phyloP scores from a whole-genome alignment of 2,329 filamentous ascomycete species.

The Pseudogymnoascus sp. region DNA sequence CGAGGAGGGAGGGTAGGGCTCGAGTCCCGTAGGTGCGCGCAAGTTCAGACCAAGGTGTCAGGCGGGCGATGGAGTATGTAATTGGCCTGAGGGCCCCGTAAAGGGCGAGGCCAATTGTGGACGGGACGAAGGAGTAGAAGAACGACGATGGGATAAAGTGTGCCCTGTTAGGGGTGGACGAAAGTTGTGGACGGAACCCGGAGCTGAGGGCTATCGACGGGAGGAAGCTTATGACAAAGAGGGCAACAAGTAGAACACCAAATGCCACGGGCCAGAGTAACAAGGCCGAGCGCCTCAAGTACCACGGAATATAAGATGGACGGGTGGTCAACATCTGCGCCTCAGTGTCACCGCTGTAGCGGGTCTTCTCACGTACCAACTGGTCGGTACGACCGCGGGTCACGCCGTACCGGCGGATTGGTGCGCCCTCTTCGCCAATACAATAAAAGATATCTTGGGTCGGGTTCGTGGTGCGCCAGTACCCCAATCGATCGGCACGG shows the following conservation, averaged over 20 bases:
- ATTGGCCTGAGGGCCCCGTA: constrained; percentile 60
- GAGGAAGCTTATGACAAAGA: constrained; percentile 73
- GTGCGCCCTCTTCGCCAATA: constrained; percentile 56
- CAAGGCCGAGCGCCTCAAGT: constrained; percentile 58
- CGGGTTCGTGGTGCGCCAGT: constrained; percentile 66
- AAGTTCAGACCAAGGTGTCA: constrained; percentile 63
- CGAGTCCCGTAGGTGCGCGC: constrained; percentile 46
- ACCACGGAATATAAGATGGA: constrained; percentile 62
- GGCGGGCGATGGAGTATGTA: constrained; percentile 55
- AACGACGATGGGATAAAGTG: constrained; percentile 86
- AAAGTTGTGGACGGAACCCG: constrained; percentile 65
- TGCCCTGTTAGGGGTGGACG: constrained; percentile 46
- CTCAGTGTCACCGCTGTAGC: background rate
- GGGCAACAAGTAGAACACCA: constrained; percentile 54
- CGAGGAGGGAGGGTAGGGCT: constrained; percentile 55
- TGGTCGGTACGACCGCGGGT: constrained; percentile 39
- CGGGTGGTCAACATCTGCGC: constrained; percentile 3
- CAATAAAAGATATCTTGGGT: constrained; percentile 64
- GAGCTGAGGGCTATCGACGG: constrained; percentile 53
- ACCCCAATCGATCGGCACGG: constrained; percentile 68
- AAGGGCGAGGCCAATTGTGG: constrained; percentile 56
- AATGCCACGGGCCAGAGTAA: constrained; percentile 54
- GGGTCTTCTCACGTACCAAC: constrained; percentile 21
- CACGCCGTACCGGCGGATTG: constrained; percentile 41
- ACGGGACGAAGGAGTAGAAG: constrained; percentile 69